phyloP scores from a whole-genome alignment of 176 grass and related monocot species.

The Oryza brachyantha region DNA sequence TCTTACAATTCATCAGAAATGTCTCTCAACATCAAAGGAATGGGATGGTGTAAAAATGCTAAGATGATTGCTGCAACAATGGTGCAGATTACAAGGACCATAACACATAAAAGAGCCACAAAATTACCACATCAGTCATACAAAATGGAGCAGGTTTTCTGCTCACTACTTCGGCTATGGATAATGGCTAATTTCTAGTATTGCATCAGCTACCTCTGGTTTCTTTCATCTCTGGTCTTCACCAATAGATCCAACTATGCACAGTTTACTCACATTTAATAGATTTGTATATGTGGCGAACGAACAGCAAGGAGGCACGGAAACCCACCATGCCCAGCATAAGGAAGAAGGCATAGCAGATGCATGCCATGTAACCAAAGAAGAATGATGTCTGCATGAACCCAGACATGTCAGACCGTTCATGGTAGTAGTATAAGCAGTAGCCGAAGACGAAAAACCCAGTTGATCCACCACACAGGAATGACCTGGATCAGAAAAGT shows the following conservation, averaged over 20 bases:
- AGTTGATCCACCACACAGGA: conserved; percentile 87
- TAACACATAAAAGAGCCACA: conserved; percentile 24
- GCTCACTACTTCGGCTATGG: conserved; percentile 58
- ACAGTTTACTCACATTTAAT: conserved; percentile 84
- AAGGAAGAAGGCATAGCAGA: conserved; percentile 97
- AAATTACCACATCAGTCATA: conserved; percentile 41
- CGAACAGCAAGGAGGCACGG: conserved; percentile 82
- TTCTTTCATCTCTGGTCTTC: conserved; percentile 37
- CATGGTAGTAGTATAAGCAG: conserved; percentile 93
- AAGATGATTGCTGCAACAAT: neutral
- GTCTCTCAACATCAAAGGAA: neutral
- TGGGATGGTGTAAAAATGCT: neutral
- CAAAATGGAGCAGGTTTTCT: conserved; percentile 59
- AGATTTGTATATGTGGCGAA: conserved; percentile 95
- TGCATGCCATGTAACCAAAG: conserved; percentile 99
- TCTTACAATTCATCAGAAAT: neutral
- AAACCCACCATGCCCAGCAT: conserved; percentile 96
- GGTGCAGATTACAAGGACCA: conserved; percentile 15
- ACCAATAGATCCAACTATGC: neutral
- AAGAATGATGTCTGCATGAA: conserved; percentile 99
- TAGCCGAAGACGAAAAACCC: conserved; percentile 90
- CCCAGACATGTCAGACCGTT: conserved; percentile 91
- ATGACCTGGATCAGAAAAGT: conserved; percentile 56
- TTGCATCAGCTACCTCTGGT: conserved; percentile 48
- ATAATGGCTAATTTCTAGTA: conserved; percentile 69